Evolutionary conservation across 164 flowering plant genomes (phyloP), one percentile per base, ranked within the genome.

Genomic region (Magnolia kwangsiensis): DNA sequence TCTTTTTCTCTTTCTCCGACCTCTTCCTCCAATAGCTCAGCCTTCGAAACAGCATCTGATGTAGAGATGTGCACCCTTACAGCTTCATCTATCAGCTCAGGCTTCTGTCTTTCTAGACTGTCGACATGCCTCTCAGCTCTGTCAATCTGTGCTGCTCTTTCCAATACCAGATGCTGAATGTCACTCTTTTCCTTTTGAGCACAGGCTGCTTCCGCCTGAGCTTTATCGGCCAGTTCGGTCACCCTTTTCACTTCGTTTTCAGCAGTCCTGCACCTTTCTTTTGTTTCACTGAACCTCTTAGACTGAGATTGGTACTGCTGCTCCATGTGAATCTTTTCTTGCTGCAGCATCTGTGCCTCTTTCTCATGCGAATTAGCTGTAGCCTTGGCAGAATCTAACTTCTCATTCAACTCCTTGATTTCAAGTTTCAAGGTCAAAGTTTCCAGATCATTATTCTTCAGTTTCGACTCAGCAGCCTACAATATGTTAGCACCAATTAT

Each of bases 1-100:
- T 91, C 77, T 94, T 98, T 61, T 78, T 94, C 92, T 83, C 95
- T 84, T 74, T 94, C 98, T 76, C 89, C 91, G 71, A 96, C 96
- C 77, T 89, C 87, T 24, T 81, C 88, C 81, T 96, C 98, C 66
- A 94, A 83, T 49, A 84, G 59, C 29, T 82, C 80, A 27, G 90
- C 95, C 79, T 85, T 92, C 27, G 91, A 84, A 27, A 82, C 59
- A 0, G 98, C 98, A 19, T 87, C 93, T 88, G 79, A 79, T 80
- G 92, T 93, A 19, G 91, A 88, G 18, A 71, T 82, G 31, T 85
- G 91, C 21, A 83, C 49, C 63, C 85, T 82, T 29, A 87, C 85
- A 3, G 89, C 75, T 72, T 93, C 92, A 73, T 77, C 82, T 24
- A 63, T 80, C 71, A 90, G 78, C 69, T 88, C 90, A 8, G 77